These are phyloP conservation scores for Passalora sequoiae DNA, from an alignment of 2,329 filamentous ascomycete species.

Conservation along the genomic window DNA sequence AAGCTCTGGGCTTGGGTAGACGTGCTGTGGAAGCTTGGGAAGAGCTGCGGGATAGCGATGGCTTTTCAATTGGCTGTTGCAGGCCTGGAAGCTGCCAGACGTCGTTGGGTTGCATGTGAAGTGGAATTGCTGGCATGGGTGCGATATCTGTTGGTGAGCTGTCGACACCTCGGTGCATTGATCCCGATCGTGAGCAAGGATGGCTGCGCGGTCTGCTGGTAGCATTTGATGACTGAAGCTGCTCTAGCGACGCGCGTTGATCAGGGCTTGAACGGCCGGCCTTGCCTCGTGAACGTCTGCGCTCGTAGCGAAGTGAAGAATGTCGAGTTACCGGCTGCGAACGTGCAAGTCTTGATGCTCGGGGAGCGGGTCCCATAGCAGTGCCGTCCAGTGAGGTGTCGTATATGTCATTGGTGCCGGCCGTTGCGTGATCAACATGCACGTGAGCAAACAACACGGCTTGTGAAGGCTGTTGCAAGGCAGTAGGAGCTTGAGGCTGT, in stretches of 20 bases:
- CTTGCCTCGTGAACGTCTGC: constrained; percentile 9
- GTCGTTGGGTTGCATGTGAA: constrained; percentile 14
- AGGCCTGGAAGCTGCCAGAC: constrained; percentile 21
- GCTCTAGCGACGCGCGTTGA: constrained; percentile 10
- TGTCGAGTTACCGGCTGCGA: constrained; percentile 16
- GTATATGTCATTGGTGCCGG: not conserved
- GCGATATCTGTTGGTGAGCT: not conserved
- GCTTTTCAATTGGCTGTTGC: constrained; percentile 5
- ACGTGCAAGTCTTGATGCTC: not conserved
- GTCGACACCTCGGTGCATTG: constrained; percentile 6
- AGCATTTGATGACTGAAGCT: not conserved
- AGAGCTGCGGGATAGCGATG: constrained; percentile 17
- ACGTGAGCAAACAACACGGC: too few relatives aligned
- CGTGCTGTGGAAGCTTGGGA: constrained; percentile 15
- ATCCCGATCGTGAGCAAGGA: constrained; percentile 13
- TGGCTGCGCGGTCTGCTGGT: constrained; percentile 15
- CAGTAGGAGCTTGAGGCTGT: too few relatives aligned
- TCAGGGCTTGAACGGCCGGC: constrained; percentile 12
- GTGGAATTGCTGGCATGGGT: constrained; percentile 10
- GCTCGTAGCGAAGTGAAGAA: constrained; percentile 22
- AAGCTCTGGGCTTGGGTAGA: constrained; percentile 23
- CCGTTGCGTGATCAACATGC: too few relatives aligned
- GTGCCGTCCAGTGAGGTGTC: not conserved
- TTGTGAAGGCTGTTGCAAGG: too few relatives aligned
- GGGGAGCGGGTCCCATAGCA: not conserved